Evolutionary conservation across 73 alveolate genomes (phyloP), one percentile per base, ranked within the genome.

Genomic region (Paramecium caudatum): DNA sequence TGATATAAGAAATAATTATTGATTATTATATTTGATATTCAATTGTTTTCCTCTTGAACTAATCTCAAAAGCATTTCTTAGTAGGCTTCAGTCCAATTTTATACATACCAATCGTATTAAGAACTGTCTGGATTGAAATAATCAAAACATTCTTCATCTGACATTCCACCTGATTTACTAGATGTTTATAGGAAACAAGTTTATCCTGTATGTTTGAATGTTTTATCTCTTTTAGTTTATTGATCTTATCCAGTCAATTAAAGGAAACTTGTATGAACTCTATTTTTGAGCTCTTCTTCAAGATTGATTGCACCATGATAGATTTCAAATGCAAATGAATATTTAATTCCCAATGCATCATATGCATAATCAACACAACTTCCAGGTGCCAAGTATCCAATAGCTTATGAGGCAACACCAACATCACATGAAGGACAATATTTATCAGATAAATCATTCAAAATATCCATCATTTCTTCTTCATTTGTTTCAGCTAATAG

Each of bases 301-400:
- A 86, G 34, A 36, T 78, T 69, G 3, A 41, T 33, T 7, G 82
- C 91, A 19, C 87, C 88, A 45, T 68, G 81, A 50, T 41, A 93
- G 25, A 93, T 91, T 61, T 93, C 97, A 80, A 90, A 86, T 10
- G 97, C 97, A 63, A 92, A 92, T 7, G 96, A 70, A 65, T 62
- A 92, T 33, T 82, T 68, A 32, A 74, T 80, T 36, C 65, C 46
- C 23, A 50, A 46, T 49, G 13, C 85, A 7, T 92, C 97, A 69
- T 90, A 92, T n/a, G 91, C 93, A 81, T 62, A 94, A 55, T 94
- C 97, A 25, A 94, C 30, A 62, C 96, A 90, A 65, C 84, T 94
- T 5, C 97, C 97, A 30, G 94, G 92, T 16, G 92, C 74, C 8
- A 68, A 47, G 36, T 92, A 92, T n/a, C 95, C 96, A 10, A 92